A percentile compares a stretch with the other conserved stretches of the same genome.
phyloP scores from a whole-genome alignment of 495 filamentous ascomycete species.

The Haplographium delicatum region DNA sequence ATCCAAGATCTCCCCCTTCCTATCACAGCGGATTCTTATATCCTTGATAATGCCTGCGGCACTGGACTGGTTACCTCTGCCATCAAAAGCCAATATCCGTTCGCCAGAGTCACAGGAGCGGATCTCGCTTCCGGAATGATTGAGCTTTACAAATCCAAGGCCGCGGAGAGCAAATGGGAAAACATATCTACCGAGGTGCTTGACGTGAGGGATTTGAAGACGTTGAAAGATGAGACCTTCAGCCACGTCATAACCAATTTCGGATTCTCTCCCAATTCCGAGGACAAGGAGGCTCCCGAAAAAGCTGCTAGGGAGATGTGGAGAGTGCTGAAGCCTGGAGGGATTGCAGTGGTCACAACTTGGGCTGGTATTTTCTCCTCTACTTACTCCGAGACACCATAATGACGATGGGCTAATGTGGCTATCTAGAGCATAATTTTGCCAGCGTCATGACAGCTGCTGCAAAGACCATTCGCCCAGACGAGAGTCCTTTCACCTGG shows the following conservation, averaged over 20 bases:
- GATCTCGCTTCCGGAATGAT: slow-evolving; percentile 11
- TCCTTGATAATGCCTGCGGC: slow-evolving; percentile 23
- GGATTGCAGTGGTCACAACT: slow-evolving; percentile 16
- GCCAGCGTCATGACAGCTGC: not conserved
- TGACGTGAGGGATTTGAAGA: slow-evolving; percentile 21
- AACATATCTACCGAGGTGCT: slow-evolving; percentile 6
- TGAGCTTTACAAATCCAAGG: not conserved
- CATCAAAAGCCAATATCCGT: slow-evolving; percentile 8
- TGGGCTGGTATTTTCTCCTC: slow-evolving; percentile 14
- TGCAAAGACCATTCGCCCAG: not conserved
- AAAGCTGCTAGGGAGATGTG: slow-evolving; percentile 14
- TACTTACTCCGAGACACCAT: not conserved
- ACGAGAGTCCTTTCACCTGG: slow-evolving; percentile 6
- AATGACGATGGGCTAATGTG: not conserved
- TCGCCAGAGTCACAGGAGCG: not conserved
- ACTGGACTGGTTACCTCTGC: slow-evolving; percentile 17
- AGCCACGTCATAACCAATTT: slow-evolving; percentile 52
- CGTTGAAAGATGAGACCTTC: slow-evolving; percentile 62
- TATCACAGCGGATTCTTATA: slow-evolving; percentile 9
- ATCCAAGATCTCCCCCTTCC: slow-evolving; percentile 1
- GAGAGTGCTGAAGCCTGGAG: slow-evolving; percentile 8
- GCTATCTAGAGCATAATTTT: slow-evolving; percentile 9
- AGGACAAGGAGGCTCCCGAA: not conserved
- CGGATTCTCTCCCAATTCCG: not conserved
- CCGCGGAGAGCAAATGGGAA: not conserved